These are phyloP conservation scores for Boletus austroedulis DNA, from an alignment of 1,284 basidiomycete species.

Conservation along the genomic window DNA sequence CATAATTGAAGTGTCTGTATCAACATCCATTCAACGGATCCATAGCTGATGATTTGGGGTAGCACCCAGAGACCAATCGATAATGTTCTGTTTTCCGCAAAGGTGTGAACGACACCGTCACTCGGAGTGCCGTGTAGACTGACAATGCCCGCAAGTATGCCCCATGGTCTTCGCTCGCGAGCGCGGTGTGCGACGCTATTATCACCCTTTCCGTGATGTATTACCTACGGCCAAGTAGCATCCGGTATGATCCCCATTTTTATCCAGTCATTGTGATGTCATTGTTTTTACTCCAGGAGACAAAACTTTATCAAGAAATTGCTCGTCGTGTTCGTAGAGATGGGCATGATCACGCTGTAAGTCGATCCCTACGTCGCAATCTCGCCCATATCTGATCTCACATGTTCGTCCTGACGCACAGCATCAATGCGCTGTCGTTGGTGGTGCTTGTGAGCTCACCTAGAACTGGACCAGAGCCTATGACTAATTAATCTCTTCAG, in stretches of 20 bases:
- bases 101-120: not conserved
- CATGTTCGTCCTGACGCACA: not conserved
- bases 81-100: not conserved
- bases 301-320: slow-evolving; percentile 4
- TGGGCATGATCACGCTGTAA: slow-evolving; percentile 18
- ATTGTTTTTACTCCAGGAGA: slow-evolving; percentile 1
- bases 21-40: not conserved
- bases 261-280: too few species aligned
- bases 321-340: slow-evolving; percentile 14
- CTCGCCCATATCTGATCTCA: too few species aligned
- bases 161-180: not conserved
- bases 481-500: not conserved
- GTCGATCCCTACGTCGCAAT: not conserved
- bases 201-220: slow-evolving; percentile 15
- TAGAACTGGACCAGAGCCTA: not conserved
- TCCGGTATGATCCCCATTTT: slow-evolving; percentile 1
- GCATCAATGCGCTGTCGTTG: slow-evolving; percentile 9
- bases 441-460: slow-evolving; percentile 6
- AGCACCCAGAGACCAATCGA: slow-evolving; percentile 1
- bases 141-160: slow-evolving; percentile 5
- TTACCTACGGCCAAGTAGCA: slow-evolving; percentile 15
- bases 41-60: not conserved
- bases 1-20: not conserved
- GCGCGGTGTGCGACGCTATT: slow-evolving; percentile 14
- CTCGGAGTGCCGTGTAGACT: not conserved